Percentiles rank a stretch among this genome's conserved stretches.
phyloP scores from a whole-genome alignment of 2,329 filamentous ascomycete species.

The Aspergillus sp. region DNA sequence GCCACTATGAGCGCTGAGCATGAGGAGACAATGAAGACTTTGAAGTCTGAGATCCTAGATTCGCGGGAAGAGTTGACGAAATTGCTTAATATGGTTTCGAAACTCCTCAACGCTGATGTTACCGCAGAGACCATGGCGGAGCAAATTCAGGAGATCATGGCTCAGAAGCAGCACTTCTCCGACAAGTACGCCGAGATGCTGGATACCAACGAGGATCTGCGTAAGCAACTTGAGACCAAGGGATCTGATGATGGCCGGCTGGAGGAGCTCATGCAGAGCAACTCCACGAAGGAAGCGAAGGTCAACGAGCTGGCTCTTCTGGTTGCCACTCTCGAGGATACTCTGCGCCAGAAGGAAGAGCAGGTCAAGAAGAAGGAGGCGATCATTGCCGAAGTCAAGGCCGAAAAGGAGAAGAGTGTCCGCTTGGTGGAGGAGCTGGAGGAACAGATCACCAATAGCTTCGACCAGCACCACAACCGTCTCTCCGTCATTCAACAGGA shows the following conservation, averaged over 20 bases:
- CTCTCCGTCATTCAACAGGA: slow-evolving; percentile 79
- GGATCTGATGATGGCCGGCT: slow-evolving; percentile 40
- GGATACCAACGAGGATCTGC: slow-evolving; percentile 41
- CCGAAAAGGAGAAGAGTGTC: slow-evolving; percentile 84
- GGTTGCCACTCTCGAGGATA: slow-evolving; percentile 50
- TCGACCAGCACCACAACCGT: slow-evolving; percentile 91
- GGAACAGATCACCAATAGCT: slow-evolving; percentile 92
- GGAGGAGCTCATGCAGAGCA: slow-evolving; percentile 42
- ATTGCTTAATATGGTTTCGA: slow-evolving; percentile 61
- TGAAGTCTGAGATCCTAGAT: slow-evolving; percentile 65
- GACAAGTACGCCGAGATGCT: slow-evolving; percentile 46
- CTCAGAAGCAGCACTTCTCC: slow-evolving; percentile 46
- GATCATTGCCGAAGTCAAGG: slow-evolving; percentile 52
- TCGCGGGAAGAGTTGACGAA: slow-evolving; percentile 68
- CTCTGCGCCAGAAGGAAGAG: slow-evolving; percentile 46
- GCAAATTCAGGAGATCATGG: slow-evolving; percentile 59
- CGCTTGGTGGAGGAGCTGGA: slow-evolving; percentile 93
- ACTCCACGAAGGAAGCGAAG: slow-evolving; percentile 53
- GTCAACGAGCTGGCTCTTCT: slow-evolving; percentile 56
- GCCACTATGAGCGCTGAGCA: slow-evolving; percentile 60
- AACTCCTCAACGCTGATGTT: slow-evolving; percentile 49
- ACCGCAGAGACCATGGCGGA: slow-evolving; percentile 61
- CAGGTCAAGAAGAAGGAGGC: slow-evolving; percentile 50
- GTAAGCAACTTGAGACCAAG: slow-evolving; percentile 39
- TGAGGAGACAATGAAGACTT: slow-evolving; percentile 57